Evolutionary conservation across 1,139 yeast genomes (phyloP), one percentile per base, ranked within the genome.

Genomic region (Taphrina sp.): DNA sequence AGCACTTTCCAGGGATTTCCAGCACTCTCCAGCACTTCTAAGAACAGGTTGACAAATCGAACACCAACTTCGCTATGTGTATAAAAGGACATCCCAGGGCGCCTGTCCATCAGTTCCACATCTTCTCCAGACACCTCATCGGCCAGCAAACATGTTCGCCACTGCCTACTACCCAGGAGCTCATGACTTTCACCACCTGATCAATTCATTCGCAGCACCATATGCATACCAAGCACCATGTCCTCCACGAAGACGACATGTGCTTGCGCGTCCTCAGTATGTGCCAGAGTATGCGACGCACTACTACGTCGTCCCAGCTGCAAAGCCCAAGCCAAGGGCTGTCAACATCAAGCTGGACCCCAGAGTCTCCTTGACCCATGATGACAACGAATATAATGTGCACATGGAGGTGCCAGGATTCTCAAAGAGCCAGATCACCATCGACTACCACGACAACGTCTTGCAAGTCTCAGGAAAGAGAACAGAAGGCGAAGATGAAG

Each of bases 121-220:
- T n/a, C n/a, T n/a, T n/a, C n/a, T n/a, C n/a, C n/a, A n/a, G n/a
- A n/a, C n/a, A n/a, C n/a, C n/a, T n/a, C n/a, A n/a, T n/a, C n/a
- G n/a, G n/a, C n/a, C 26, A 26, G 33, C 45, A 28, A 12, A 7
- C 10, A 26, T 26, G 31, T 26, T 26, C 31, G 24, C 45, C 12
- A 8, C 45, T 2, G 16, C 17, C 8, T 41, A 16, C 34, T 28
- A 41, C 28, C 45, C 45, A 41, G n/a, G n/a, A n/a, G n/a, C n/a
- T n/a, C 45, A 41, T 12, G 45, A 41, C 3, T 24, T 41, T 16
- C 45, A 41, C 45, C 33, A 29, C 34, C n/a, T 41, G 16, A 29
- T 26, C 45, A 41, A 26, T 17, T 23, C 24, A 33, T 17, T 41
- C 5, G 34, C 34, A 4, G 45, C 34, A n/a, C 45, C 45, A 12